Evolutionary conservation across 108 stramenopile genomes (phyloP).

Genomic region (Cyclotella kingstonii): DNA sequence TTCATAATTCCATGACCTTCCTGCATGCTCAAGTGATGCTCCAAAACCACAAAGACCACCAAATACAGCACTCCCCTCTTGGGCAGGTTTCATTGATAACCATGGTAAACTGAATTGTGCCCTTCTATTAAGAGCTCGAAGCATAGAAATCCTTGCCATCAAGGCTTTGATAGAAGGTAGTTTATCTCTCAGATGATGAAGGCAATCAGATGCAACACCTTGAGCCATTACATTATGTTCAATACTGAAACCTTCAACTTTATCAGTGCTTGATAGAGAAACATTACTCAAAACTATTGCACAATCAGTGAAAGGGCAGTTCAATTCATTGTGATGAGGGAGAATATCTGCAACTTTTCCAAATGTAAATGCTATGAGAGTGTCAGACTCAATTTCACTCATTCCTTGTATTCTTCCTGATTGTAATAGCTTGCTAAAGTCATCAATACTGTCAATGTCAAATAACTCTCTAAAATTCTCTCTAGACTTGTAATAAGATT

Average conservation of each 20-base stretch:
- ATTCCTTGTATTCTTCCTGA: constrained; percentile 47
- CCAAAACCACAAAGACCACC: constrained; percentile 81
- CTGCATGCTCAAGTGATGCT: constrained; percentile 70
- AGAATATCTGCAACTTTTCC: constrained; percentile 56
- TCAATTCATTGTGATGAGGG: constrained; percentile 50
- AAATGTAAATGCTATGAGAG: constrained; percentile 44
- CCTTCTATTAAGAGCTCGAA: constrained; percentile 80
- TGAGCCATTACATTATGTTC: constrained; percentile 50
- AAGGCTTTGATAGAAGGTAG: constrained; percentile 56
- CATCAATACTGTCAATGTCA: constrained; percentile 30
- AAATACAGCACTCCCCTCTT: constrained; percentile 79
- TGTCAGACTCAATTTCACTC: constrained; percentile 53
- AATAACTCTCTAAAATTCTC: constrained; percentile 21
- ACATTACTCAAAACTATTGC: constrained; percentile 51
- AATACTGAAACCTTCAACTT: constrained; percentile 1
- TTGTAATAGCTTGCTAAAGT: constrained; percentile 46
- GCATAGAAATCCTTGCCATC: constrained; percentile 71
- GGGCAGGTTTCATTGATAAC: constrained; percentile 69
- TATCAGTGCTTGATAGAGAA: constrained; percentile 1
- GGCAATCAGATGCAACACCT: constrained; percentile 43
- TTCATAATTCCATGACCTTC: constrained; percentile 47
- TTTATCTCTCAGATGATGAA: constrained; percentile 15
- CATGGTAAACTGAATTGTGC: constrained; percentile 68
- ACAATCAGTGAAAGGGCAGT: constrained; percentile 54
- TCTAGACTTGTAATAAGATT: not conserved